Evolutionary conservation across 306 rosid genomes (phyloP), one percentile per base, ranked within the genome.

Genomic region (Vigna angularis): DNA sequence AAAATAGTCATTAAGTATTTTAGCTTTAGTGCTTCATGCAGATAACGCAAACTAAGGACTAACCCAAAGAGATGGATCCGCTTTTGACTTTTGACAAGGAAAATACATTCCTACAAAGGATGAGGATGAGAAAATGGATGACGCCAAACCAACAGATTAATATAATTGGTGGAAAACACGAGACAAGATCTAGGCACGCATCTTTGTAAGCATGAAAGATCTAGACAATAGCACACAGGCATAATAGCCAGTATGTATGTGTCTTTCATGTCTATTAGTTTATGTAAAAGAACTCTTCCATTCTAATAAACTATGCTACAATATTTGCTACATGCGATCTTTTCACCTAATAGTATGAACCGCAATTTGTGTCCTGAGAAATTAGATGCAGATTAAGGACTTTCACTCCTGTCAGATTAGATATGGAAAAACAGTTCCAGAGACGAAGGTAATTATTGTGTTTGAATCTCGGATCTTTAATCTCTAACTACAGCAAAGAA

Each of bases 1-100:
- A 30, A 70, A 44, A 42, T 40, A 17, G 10, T 16, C 47, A 78
- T 48, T 26, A 62, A 28, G 36, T 18, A 14, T 70, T 56, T 30
- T 48, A 51, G 77, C 40, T 59, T 34, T 13, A 49, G 36, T 28
- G 59, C 32, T 51, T 75, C 49, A 40, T 32, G 66, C 20, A 57
- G 36, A 61, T 63, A 64, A 79, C 36, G 79, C 75, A 47, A 70
- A 24, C 76, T 14, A 56, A 22, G 20, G 49, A 66, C n/a, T 4
- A 66, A 15, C 16, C 5, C 17, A 16, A 69, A 48, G 76, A 45
- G 49, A 48, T 58, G 36, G 32, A 38, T 58, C 59, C 6, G 45
- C 53, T 75, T 64, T 20, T 11, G 10, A 1, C 42, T 36, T 50
- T 38, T 14, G 56, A 65, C 38, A 51, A 38, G 34, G 49, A 62